phyloP scores from a whole-genome alignment of 306 rosid species.

The Astragalus membranaceus region DNA sequence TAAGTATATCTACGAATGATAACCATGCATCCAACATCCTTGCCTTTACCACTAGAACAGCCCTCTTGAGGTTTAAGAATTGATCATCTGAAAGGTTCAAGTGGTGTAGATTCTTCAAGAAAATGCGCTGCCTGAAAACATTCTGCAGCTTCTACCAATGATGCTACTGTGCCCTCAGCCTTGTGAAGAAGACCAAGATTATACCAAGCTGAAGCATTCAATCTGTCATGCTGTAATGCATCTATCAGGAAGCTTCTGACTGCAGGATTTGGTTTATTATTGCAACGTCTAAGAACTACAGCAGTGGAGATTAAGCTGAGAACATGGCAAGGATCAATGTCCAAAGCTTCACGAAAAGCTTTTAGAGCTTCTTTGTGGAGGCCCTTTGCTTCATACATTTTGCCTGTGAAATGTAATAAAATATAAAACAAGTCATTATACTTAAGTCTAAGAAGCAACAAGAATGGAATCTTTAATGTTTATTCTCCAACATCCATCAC shows the following conservation, averaged over 20 bases:
- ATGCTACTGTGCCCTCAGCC: conserved; percentile 41
- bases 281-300: conserved; percentile 39
- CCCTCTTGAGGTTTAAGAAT: neutral
- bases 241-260: conserved; percentile 64
- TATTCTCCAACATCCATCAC: neutral
- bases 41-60: neutral
- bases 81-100: conserved; percentile 72
- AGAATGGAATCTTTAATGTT: neutral
- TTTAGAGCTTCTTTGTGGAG: conserved; percentile 59
- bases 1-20: neutral
- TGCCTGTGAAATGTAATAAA: conserved; percentile 35
- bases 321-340: conserved; percentile 60
- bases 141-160: conserved; percentile 57
- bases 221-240: conserved; percentile 55
- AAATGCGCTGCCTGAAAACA: conserved; percentile 70
- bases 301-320: conserved; percentile 68
- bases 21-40: neutral
- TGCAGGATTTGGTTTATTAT: conserved; percentile 27
- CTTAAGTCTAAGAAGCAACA: neutral
- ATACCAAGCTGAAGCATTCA: conserved; percentile 71
- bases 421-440: neutral
- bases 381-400: conserved; percentile 57
- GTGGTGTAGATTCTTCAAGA: conserved; percentile 76
- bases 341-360: conserved; percentile 52
- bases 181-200: conserved; percentile 69